These are phyloP conservation scores for Phytophthora syringae DNA, from an alignment of 352 stramenopile genomes.

Conservation along the genomic window DNA sequence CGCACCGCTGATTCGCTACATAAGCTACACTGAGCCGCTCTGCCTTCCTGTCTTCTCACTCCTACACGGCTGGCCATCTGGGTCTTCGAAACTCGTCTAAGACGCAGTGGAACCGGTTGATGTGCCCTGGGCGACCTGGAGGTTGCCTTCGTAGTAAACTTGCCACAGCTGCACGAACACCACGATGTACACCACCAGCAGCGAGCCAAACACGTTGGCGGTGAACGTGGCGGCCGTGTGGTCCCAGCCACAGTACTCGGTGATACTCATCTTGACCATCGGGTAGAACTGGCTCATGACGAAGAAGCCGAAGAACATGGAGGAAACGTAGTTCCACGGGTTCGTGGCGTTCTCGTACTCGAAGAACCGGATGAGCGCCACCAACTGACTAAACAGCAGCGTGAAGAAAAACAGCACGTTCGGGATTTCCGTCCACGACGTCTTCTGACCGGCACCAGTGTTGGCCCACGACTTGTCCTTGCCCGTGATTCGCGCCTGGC, in stretches of 20 bases:
- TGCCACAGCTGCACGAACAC: conserved; percentile 92
- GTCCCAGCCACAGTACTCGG: conserved; percentile 90
- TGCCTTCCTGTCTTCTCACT: conserved; percentile 11
- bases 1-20: conserved; percentile 39
- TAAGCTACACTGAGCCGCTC: conserved; percentile 46
- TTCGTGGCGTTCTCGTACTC: conserved; percentile 90
- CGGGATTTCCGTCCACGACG: conserved; percentile 88
- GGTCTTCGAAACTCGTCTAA: conserved; percentile 34
- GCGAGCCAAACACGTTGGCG: conserved; percentile 84
- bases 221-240: conserved; percentile 86
- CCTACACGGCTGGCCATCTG: conserved; percentile 4
- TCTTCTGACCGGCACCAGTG: conserved; percentile 90
- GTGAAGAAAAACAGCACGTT: conserved; percentile 92
- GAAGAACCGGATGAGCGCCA: conserved; percentile 87
- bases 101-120: conserved; percentile 22
- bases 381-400: conserved; percentile 73
- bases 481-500: conserved; percentile 80
- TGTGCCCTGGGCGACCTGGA: conserved; percentile 63
- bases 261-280: conserved; percentile 93
- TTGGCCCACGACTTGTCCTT: conserved; percentile 91
- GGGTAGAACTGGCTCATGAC: conserved; percentile 89
- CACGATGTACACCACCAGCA: conserved; percentile 85
- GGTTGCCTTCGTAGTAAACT: conserved; percentile 81
- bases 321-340: conserved; percentile 90
- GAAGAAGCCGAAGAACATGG: conserved; percentile 90